Evolutionary conservation across 2,329 filamentous ascomycete genomes (phyloP).

Genomic region (Huntiella savannae): DNA sequence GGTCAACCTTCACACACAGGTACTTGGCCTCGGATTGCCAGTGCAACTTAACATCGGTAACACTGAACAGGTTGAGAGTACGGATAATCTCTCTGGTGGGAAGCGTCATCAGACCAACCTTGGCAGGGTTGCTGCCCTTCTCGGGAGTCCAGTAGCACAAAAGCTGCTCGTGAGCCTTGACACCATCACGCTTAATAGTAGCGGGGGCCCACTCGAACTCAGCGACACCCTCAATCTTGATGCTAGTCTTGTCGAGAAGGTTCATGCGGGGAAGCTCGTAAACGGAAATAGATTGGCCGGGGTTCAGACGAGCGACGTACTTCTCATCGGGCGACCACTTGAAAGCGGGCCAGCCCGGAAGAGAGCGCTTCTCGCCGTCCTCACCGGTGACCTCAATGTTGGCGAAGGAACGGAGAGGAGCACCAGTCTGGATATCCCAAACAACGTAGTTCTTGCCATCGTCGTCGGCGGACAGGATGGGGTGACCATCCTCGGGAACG

Average conservation of each 20-base stretch:
- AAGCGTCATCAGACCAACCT: conserved; percentile 90
- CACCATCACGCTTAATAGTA: conserved; percentile 57
- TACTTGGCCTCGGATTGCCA: conserved; percentile 94
- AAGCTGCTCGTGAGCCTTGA: conserved; percentile 87
- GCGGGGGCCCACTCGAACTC: conserved; percentile 97
- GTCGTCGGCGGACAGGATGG: conserved; percentile 71
- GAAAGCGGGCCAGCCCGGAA: conserved; percentile 85
- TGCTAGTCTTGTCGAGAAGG: conserved; percentile 69
- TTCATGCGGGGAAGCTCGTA: conserved; percentile 84
- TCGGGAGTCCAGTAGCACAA: conserved; percentile 98
- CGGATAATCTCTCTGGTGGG: conserved; percentile 88
- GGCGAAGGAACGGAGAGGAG: conserved; percentile 81
- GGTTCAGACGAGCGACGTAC: conserved; percentile 83
- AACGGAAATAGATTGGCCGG: conserved; percentile 73
- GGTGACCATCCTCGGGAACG: conserved; percentile 73
- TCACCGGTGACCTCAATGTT: conserved; percentile 59
- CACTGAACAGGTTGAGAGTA: conserved; percentile 93
- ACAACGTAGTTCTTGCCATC: conserved; percentile 99
- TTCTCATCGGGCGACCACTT: conserved; percentile 98
- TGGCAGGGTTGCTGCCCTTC: conserved; percentile 91
- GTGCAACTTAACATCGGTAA: conserved; percentile 92
- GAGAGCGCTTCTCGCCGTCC: conserved; percentile 51
- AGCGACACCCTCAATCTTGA: conserved; percentile 92
- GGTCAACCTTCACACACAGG: conserved; percentile 94
- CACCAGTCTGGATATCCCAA: conserved; percentile 83